These are phyloP conservation scores for Amylocystis lapponica DNA, from an alignment of 768 basidiomycete genomes.

Conservation along the genomic window DNA sequence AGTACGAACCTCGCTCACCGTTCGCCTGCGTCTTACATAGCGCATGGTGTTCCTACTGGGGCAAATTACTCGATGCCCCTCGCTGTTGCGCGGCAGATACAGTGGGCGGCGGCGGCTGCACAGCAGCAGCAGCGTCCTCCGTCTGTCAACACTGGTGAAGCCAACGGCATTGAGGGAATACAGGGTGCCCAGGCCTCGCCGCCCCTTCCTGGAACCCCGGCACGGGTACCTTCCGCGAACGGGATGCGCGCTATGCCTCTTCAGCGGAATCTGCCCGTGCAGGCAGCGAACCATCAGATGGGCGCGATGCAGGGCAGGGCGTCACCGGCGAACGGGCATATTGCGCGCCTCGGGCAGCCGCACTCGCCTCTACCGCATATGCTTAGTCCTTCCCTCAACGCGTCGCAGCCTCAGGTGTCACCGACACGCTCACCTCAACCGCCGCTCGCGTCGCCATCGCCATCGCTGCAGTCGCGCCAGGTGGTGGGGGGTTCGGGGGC, in stretches of 20 bases:
- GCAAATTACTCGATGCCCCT: slow-evolving; percentile 41
- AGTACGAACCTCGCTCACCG: slow-evolving; percentile 19
- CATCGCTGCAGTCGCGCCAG: slow-evolving; percentile 29
- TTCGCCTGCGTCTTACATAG: slow-evolving; percentile 34
- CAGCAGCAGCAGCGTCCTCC: slow-evolving; percentile 20
- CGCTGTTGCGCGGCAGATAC: slow-evolving; percentile 30
- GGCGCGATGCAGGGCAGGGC: slow-evolving; percentile 12
- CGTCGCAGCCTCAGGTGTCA: slow-evolving; percentile 24
- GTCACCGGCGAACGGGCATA: slow-evolving; percentile 16
- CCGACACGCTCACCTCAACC: slow-evolving; percentile 25
- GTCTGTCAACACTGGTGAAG: slow-evolving; percentile 20
- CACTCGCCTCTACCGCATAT: slow-evolving; percentile 25
- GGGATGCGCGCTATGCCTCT: slow-evolving; percentile 37
- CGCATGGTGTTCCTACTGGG: slow-evolving; percentile 31
- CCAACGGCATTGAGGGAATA: slow-evolving; percentile 26
- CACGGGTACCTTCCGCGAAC: slow-evolving; percentile 51
- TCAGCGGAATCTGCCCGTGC: slow-evolving; percentile 4
- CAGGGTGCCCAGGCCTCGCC: slow-evolving; percentile 34
- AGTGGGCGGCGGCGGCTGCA: slow-evolving; percentile 15
- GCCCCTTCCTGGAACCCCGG: slow-evolving; percentile 33
- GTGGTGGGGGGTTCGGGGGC: slow-evolving; percentile 25
- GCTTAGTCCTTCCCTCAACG: slow-evolving; percentile 22
- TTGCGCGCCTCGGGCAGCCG: slow-evolving; percentile 22
- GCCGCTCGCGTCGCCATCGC: slow-evolving; percentile 23
- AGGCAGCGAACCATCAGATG: slow-evolving; percentile 9